These are phyloP conservation scores for Halophytophthora polymorphica DNA, from an alignment of 352 stramenopile species.

Conservation along the genomic window DNA sequence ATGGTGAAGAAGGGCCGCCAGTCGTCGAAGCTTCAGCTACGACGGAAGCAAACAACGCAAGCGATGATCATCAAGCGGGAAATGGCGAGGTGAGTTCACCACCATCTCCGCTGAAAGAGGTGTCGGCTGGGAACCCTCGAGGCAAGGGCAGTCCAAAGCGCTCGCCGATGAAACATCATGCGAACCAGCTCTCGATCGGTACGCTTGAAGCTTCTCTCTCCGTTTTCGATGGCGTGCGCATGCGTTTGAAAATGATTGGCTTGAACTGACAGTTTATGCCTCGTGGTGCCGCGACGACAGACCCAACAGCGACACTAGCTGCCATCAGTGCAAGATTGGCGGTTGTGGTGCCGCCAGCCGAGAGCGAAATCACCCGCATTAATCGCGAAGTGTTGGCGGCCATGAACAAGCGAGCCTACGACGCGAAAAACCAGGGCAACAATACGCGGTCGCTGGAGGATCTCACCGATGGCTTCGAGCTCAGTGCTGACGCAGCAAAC, in stretches of 20 bases:
- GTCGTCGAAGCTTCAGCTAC: background rate
- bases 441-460: background rate
- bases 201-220: background rate
- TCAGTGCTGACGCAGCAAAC: background rate
- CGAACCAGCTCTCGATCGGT: conserved; percentile 45
- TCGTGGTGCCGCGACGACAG: conserved; percentile 8
- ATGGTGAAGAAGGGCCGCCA: background rate
- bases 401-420: conserved; percentile 16
- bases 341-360: conserved; percentile 45
- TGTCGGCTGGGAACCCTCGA: conserved; percentile 2
- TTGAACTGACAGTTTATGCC: background rate
- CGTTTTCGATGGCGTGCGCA: background rate
- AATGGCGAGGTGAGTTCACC: conserved; percentile 8
- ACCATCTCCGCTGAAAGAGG: conserved; percentile 3
- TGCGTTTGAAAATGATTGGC: background rate
- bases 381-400: conserved; percentile 45
- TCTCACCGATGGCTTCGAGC: background rate
- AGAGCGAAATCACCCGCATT: conserved; percentile 72
- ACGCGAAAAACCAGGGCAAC: conserved; percentile 11
- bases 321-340: conserved; percentile 63
- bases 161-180: conserved; percentile 23
- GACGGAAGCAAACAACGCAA: background rate
- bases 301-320: conserved; percentile 40
- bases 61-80: background rate
- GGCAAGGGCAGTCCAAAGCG: conserved; percentile 15